Evolutionary conservation across 139 green algal species (phyloP).

Genomic region (Tetraselmis chui): DNA sequence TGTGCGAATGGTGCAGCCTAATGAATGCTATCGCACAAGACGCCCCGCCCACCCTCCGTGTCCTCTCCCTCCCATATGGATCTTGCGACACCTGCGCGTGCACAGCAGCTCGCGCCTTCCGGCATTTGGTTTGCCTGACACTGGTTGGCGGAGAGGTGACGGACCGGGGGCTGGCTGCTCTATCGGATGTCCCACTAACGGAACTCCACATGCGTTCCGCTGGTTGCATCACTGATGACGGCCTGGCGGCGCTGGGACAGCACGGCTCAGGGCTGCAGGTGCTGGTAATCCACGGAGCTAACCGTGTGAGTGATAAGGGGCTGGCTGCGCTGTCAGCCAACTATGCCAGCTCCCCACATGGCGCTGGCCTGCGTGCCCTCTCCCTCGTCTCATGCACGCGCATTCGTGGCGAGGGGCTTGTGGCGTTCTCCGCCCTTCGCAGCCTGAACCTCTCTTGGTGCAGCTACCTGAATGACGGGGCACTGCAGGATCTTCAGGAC

Average conservation of each 20-base stretch:
- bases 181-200: not conserved
- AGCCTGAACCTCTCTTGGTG: not conserved
- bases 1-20: not conserved
- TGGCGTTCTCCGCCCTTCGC: not conserved
- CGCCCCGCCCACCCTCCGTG: not conserved
- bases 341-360: not conserved
- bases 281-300: not conserved
- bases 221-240: not conserved
- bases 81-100: not conserved
- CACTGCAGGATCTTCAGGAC: not conserved
- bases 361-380: not conserved
- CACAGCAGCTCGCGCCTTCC: not conserved
- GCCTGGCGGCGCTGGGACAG: not conserved
- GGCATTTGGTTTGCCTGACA: not conserved
- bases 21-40: not conserved
- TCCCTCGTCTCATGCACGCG: not conserved
- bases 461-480: not conserved
- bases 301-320: not conserved
- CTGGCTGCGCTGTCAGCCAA: not conserved
- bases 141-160: not conserved
- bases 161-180: not conserved
- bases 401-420: not conserved
- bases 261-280: not conserved
- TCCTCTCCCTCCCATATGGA: not conserved
- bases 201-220: not conserved